Base-by-base conservation (phyloP, 495 filamentous ascomycete genomes). In the Tuber magnatum region DNA sequence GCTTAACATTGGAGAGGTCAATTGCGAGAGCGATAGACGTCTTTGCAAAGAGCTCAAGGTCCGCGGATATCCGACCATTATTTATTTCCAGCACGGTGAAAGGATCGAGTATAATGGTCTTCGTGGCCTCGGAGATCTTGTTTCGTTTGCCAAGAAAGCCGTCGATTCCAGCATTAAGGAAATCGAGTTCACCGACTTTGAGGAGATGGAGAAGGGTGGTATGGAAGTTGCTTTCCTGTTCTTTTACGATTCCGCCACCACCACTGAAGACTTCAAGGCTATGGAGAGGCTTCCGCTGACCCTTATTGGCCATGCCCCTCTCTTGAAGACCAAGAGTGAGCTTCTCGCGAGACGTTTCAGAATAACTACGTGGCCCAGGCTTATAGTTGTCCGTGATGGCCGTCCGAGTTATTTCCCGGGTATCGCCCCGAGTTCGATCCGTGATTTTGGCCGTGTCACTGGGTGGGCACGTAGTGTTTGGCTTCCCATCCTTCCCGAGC, bases 161-260 rank as follows among this genome's bases (percentile, higher is more conserved):
- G 86, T 93, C 65, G 87, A 90, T n/a, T 86, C 87, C 46, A 92
- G 91, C 39, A 88, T 99, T 39, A 87, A 88, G 71, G 91, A 98
- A 80, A 90, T 98, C 8, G 90, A 94, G 83, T 88, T 88, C 28
- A 87, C 87, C 32, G 86, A 88, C 16, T 93, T 97, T 82, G 90
- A 93, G 83, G 90, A 90, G 76, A 84, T 99, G 80, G 96, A 98
- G 84, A 88, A 96, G 86, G 94, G 90, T 72, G 81, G 74, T 10
- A 92, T 97, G 79, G 94, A 97, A 74, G 95, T 99, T 76, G 90
- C 97, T 68, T 99, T 99, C 83, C 83, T 97, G 79, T 99, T 97
- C 84, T 94, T 98, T 83, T 98, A 97, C 84, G 96, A 99, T 81
- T 89, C 95, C 74, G 95, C 95, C 41, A 97, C 95, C 3, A 94